Evolutionary conservation across 371 early-diverging fungal species (phyloP).

Genomic region (Furculomyces boomerangus): DNA sequence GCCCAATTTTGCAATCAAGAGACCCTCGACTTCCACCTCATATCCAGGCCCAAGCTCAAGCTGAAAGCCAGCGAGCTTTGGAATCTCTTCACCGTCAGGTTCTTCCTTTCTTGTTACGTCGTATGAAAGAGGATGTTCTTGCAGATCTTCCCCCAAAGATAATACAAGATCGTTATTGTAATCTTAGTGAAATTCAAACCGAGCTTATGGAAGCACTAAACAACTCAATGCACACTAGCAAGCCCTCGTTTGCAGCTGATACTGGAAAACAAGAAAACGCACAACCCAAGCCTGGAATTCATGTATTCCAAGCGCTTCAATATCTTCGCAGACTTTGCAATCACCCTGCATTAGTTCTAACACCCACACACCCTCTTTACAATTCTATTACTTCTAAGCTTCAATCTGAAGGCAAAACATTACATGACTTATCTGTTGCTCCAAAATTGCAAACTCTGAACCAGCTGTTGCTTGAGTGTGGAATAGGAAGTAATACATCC

Average conservation of each 20-base stretch:
- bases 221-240: conserved; percentile 21
- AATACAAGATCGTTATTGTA: conserved; percentile 95
- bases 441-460: conserved; percentile 81
- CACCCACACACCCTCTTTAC: conserved; percentile 70
- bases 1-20: conserved; percentile 75
- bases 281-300: conserved; percentile 36
- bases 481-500: conserved; percentile 45
- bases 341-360: conserved; percentile 82
- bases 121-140: conserved; percentile 97
- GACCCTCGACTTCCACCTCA: conserved; percentile 45
- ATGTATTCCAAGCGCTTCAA: conserved; percentile 93
- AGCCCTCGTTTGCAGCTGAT: conserved; percentile 11
- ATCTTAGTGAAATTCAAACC: conserved; percentile 63
- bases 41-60: conserved; percentile 12
- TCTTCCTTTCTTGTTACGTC: conserved; percentile 89
- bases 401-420: conserved; percentile 31
- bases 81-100: conserved; percentile 93
- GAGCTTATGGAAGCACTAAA: conserved; percentile 29
- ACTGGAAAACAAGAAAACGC: conserved; percentile 2
- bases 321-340: conserved; percentile 91
- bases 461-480: conserved; percentile 79
- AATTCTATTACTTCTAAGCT: conserved; percentile 38
- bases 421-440: conserved; percentile 77
- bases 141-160: conserved; percentile 99
- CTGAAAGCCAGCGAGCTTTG: conserved; percentile 63